phyloP scores from a whole-genome alignment of 192 early-diverging fungal species.

The Chytriomyces confervae region DNA sequence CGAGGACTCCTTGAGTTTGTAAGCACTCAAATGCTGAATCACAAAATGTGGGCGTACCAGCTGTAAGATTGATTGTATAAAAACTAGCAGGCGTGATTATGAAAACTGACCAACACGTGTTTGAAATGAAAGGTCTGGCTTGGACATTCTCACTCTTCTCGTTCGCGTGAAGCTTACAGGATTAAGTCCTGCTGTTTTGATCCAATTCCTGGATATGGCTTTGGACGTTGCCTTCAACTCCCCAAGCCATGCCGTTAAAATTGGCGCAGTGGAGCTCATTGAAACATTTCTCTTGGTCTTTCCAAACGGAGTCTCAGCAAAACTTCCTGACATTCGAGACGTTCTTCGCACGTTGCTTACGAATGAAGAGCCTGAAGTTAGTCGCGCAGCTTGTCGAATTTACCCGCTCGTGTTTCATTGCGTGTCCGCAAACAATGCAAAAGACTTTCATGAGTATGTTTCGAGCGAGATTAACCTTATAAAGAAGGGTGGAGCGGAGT shows the following conservation, averaged over 20 bases:
- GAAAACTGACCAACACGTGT: not conserved
- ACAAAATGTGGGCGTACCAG: slow-evolving; percentile 64
- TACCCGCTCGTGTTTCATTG: slow-evolving; percentile 59
- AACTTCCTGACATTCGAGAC: slow-evolving; percentile 58
- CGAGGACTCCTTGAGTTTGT: slow-evolving; percentile 58
- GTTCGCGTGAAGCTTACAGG: slow-evolving; percentile 57
- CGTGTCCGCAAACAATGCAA: slow-evolving; percentile 38
- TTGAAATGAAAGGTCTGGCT: slow-evolving; percentile 46
- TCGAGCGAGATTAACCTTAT: slow-evolving; percentile 50
- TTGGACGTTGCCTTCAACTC: slow-evolving; percentile 60
- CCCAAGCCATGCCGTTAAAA: slow-evolving; percentile 54
- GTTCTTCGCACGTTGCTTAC: slow-evolving; percentile 50
- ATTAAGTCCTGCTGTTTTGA: slow-evolving; percentile 50
- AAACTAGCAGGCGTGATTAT: not conserved
- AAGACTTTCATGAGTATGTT: slow-evolving; percentile 57
- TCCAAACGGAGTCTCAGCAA: slow-evolving; percentile 53
- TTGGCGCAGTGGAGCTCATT: slow-evolving; percentile 56
- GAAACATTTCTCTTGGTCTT: slow-evolving; percentile 60
- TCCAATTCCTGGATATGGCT: slow-evolving; percentile 58
- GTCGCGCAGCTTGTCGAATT: slow-evolving; percentile 48
- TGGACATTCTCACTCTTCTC: slow-evolving; percentile 58
- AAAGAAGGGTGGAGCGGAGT: slow-evolving; percentile 45
- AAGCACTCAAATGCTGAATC: slow-evolving; percentile 57
- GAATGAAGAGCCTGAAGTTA: slow-evolving; percentile 50
- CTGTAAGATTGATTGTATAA: slow-evolving; percentile 40